Evolutionary conservation across 805 yeast genomes (phyloP), one percentile per base, ranked within the genome.

Genomic region (Metschnikowia anglica): DNA sequence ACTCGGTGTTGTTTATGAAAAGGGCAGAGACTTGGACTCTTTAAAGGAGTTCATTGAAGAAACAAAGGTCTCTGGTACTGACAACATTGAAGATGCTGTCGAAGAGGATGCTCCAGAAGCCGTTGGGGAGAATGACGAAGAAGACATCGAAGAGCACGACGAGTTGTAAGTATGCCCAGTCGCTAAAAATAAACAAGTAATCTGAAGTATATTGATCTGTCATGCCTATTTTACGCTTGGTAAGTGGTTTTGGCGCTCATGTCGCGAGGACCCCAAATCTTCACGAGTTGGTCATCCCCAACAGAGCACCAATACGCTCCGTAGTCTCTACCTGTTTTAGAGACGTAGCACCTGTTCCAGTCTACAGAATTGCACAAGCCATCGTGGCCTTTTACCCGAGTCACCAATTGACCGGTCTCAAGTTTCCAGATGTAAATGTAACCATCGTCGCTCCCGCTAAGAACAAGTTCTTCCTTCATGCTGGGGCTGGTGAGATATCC

Each of bases 371-470:
- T 89, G 50, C 91, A 85, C 46, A 80, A 66, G 0, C 79, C 79
- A 9, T 61, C 60, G 59, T 87, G 95, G 1, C 82, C 91, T 31
- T 76, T 70, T 16, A 85, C 64, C 11, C 79, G 68, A 3, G 76
- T 74, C 3, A 89, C 65, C 18, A 87, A 68, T 44, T 81, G 81
- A 5, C 93, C 89, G 19, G 81, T 81, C 36, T 74, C 72, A 16
- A 83, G 71, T 55, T 85, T 85, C 95, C 96, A 88, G 2, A 89
- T 68, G 58, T 81, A 88, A 3, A 87, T 73, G 40, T 75, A 70
- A 0, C 88, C 88, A 60, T 89, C 95, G 56, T 86, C 95, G 34
- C 90, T 80, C 0, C 97, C 96, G 51, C 88, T 79, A n/a, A 83
- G 65, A 0, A 88, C 76, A 38, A 86, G 67, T 48, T 81, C 80